Percentiles rank a stretch among this genome's conserved stretches.
phyloP scores from a whole-genome alignment of 176 grass and related monocot species.

The Miscanthus lutarioriparius region DNA sequence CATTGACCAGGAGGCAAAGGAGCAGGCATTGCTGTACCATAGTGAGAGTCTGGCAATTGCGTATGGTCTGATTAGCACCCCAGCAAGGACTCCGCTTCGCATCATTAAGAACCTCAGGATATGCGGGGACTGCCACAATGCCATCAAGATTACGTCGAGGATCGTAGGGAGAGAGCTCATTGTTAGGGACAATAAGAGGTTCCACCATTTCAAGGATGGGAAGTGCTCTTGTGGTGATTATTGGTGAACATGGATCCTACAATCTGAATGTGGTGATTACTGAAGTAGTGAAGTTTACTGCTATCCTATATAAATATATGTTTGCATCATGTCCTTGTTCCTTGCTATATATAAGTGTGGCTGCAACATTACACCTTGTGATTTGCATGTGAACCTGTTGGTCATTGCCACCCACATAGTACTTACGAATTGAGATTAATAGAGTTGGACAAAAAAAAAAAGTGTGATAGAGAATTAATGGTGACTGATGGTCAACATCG shows the following conservation, averaged over 20 bases:
- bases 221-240: constrained; percentile 6
- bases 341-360: not conserved
- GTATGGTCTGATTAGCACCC: constrained; percentile 22
- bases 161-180: constrained; percentile 11
- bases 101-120: constrained; percentile 20
- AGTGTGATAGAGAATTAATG: too few species aligned
- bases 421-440: not conserved
- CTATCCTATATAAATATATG: not conserved
- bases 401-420: not conserved
- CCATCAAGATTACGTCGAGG: constrained; percentile 8
- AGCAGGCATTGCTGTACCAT: constrained; percentile 8
- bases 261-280: not conserved
- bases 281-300: too few species aligned
- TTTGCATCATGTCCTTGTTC: not conserved
- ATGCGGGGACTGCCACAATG: not conserved
- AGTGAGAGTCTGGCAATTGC: constrained; percentile 12
- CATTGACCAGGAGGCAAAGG: constrained; percentile 13
- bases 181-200: constrained; percentile 13
- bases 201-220: constrained; percentile 19
- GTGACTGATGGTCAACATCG: too few species aligned
- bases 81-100: constrained; percentile 7
- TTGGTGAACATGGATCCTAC: constrained; percentile 1
- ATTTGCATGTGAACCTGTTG: constrained; percentile 5
- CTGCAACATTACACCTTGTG: not conserved
- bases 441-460: not conserved